phyloP scores from a whole-genome alignment of 345 rosid genomes.

The Rhizophora apiculata region DNA sequence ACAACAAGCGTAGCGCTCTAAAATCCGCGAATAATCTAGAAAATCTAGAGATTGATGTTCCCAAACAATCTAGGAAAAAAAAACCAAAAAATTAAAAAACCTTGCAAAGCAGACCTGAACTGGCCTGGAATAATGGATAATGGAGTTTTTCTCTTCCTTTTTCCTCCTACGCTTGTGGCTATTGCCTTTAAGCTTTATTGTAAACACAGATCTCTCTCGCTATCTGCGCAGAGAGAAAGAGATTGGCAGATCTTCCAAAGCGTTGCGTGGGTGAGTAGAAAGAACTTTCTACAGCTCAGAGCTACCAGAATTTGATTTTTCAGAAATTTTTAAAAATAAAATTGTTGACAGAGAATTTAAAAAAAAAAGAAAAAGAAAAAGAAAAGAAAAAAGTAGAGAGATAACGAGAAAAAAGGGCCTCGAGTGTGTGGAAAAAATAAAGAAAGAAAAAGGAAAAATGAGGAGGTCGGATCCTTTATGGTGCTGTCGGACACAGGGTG shows the following conservation, averaged over 20 bases:
- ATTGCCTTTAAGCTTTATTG: too few relatives aligned
- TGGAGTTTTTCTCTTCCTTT: background rate
- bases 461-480: background rate
- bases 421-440: background rate
- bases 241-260: conserved; percentile 28
- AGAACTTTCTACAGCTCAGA: conserved; percentile 31
- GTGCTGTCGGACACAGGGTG: conserved; percentile 14
- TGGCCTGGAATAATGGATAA: conserved; percentile 2
- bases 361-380: background rate
- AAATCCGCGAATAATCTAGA: conserved; percentile 4
- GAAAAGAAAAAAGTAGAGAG: background rate
- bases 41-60: background rate
- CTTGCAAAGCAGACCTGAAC: conserved; percentile 24
- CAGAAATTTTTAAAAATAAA: background rate
- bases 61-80: too few relatives aligned
- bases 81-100: background rate
- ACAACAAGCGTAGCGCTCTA: background rate
- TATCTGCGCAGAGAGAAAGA: conserved; percentile 4
- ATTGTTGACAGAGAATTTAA: background rate
- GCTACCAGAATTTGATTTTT: conserved; percentile 7
- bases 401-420: background rate
- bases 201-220: too few relatives aligned
- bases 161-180: too few relatives aligned
- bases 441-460: background rate
- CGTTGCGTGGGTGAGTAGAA: conserved; percentile 12